phyloP scores from a whole-genome alignment of 805 yeast species.

The Tetrapisispora pingtungensis region DNA sequence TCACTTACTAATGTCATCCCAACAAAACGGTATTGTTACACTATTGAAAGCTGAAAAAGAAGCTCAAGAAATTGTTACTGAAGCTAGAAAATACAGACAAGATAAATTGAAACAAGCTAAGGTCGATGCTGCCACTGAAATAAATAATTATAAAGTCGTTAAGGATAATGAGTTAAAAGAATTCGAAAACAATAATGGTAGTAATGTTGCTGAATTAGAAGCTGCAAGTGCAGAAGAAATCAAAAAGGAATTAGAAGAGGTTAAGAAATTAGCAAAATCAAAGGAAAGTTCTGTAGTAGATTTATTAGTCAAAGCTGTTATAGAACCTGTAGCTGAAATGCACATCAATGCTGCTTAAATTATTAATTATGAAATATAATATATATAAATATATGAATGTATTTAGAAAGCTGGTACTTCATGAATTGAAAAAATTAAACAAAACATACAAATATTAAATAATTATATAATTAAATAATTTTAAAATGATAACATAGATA shows the following conservation, averaged over 20 bases:
- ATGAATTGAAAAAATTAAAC: neutral
- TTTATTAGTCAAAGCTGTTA: slow-evolving; percentile 69
- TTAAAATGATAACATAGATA: neutral
- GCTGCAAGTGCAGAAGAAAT: slow-evolving; percentile 70
- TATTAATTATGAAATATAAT: no score
- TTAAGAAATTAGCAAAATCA: slow-evolving; percentile 50
- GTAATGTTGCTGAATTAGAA: slow-evolving; percentile 43
- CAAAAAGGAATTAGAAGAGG: slow-evolving; percentile 56
- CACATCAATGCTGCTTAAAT: slow-evolving; percentile 58
- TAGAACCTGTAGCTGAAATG: slow-evolving; percentile 68
- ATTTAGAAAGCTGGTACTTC: neutral
- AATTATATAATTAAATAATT: neutral
- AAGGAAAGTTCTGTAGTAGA: slow-evolving; percentile 63
- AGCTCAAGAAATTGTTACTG: slow-evolving; percentile 91
- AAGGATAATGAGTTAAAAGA: slow-evolving; percentile 75
- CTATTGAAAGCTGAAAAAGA: slow-evolving; percentile 74
- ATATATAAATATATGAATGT: neutral
- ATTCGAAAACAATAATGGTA: slow-evolving; percentile 61
- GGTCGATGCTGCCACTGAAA: slow-evolving; percentile 83
- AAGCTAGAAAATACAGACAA: slow-evolving; percentile 74
- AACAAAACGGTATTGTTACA: slow-evolving; percentile 30
- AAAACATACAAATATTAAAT: neutral
- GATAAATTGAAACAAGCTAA: slow-evolving; percentile 88
- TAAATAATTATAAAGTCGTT: slow-evolving; percentile 70
- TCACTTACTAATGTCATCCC: slow-evolving; percentile 19